phyloP scores from a whole-genome alignment of 2,329 filamentous ascomycete genomes.

The Pseudonectria buxi region DNA sequence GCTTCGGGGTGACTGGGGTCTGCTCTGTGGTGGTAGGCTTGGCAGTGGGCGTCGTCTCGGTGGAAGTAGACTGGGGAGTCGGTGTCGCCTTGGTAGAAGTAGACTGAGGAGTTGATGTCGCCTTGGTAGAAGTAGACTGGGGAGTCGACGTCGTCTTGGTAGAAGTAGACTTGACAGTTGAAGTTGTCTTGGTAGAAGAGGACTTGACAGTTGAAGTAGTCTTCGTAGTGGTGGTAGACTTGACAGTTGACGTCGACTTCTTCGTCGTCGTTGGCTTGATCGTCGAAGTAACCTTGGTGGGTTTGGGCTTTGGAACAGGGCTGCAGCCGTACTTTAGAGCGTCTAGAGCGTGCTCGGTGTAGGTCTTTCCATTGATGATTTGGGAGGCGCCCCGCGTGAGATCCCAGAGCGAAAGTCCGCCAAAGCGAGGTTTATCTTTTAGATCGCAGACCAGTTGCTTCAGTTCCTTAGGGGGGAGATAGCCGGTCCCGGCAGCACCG shows the following conservation, averaged over 20 bases:
- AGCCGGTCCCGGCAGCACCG: constrained; percentile 24
- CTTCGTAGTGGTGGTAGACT: constrained; percentile 6
- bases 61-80: constrained; percentile 3
- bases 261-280: constrained; percentile 11
- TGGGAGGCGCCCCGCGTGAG: constrained; percentile 29
- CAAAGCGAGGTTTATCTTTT: constrained; percentile 32
- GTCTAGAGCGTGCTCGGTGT: constrained; percentile 30
- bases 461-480: constrained; percentile 27
- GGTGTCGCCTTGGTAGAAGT: constrained; percentile 7
- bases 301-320: constrained; percentile 18
- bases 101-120: constrained; percentile 2
- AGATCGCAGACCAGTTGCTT: constrained; percentile 33
- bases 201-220: constrained; percentile 3
- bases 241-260: constrained; percentile 3
- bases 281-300: constrained; percentile 14
- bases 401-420: constrained; percentile 42
- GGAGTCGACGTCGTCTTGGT: constrained; percentile 3
- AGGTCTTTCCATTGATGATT: constrained; percentile 27
- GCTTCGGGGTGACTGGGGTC: constrained; percentile 13
- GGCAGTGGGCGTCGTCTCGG: constrained; percentile 2
- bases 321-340: constrained; percentile 32
- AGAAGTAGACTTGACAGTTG: constrained; percentile 1
- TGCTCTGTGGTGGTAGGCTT: constrained; percentile 3
- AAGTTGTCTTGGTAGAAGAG: constrained; percentile 5
- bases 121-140: constrained; percentile 1